phyloP scores from a whole-genome alignment of 164 flowering plant genomes.

The Hamamelis virginiana region DNA sequence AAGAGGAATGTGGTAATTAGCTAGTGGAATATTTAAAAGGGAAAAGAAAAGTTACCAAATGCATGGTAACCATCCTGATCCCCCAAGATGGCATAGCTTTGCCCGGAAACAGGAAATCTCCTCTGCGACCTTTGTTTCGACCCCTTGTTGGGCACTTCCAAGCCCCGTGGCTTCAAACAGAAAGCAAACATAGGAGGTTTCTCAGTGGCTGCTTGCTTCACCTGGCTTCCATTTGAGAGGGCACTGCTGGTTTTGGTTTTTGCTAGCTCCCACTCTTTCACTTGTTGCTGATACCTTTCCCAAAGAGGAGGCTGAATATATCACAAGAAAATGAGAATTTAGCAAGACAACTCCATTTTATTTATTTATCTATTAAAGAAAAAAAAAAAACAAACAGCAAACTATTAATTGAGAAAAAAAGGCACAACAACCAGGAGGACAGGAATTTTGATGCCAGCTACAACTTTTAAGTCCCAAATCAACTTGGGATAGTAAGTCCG shows the following conservation, averaged over 20 bases:
- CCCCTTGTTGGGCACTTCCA: slow-evolving; percentile 79
- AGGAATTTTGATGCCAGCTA: no score
- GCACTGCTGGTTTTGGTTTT: slow-evolving; percentile 30
- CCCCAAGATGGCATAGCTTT: slow-evolving; percentile 37
- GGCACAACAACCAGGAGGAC: no score
- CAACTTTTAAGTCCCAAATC: no score
- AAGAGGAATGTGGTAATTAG: not conserved
- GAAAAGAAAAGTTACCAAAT: slow-evolving; percentile 38
- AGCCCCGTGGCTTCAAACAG: slow-evolving; percentile 93
- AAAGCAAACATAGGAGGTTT: slow-evolving; percentile 97
- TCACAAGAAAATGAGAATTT: slow-evolving; percentile 13
- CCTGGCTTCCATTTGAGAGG: slow-evolving; percentile 44
- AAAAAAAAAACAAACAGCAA: not conserved
- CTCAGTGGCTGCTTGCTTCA: slow-evolving; percentile 37
- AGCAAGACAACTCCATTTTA: not conserved
- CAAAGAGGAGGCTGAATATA: slow-evolving; percentile 85
- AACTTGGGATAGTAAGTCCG: no score
- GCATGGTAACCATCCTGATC: slow-evolving; percentile 57
- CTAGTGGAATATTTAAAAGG: not conserved
- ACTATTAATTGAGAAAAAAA: not conserved
- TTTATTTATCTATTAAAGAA: not conserved
- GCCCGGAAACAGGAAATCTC: slow-evolving; percentile 52
- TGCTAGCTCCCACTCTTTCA: slow-evolving; percentile 74
- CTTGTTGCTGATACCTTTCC: slow-evolving; percentile 80
- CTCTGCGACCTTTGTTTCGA: slow-evolving; percentile 85